Evolutionary conservation across 345 rosid genomes (phyloP).

Genomic region (Erucastrum elatum): DNA sequence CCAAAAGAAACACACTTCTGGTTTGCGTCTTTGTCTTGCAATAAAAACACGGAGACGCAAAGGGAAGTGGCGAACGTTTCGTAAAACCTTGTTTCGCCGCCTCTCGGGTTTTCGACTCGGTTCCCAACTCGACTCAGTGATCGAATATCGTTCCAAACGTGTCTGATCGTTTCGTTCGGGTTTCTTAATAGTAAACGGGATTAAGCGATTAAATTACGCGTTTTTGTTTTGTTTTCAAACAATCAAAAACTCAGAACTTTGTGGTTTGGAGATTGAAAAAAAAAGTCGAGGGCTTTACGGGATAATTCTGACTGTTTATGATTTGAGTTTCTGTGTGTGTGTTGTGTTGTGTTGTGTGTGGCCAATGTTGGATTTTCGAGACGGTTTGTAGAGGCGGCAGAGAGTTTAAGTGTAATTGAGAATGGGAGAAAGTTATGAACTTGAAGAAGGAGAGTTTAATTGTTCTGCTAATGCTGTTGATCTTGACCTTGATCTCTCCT

Average conservation of each 20-base stretch:
- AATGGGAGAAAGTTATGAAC: slow-evolving; percentile 60
- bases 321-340: slow-evolving; percentile 3
- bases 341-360: neutral
- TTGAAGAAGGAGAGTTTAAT: slow-evolving; percentile 77
- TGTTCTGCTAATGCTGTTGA: slow-evolving; percentile 48
- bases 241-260: neutral
- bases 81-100: slow-evolving; percentile 30
- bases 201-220: slow-evolving; percentile 23
- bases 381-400: slow-evolving; percentile 33
- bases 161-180: slow-evolving; percentile 30
- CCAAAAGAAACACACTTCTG: slow-evolving; percentile 28
- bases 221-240: neutral
- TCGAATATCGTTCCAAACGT: slow-evolving; percentile 20
- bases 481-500: slow-evolving; percentile 64
- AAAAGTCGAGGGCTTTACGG: neutral
- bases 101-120: slow-evolving; percentile 12
- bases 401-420: slow-evolving; percentile 23
- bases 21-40: slow-evolving; percentile 38
- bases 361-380: slow-evolving; percentile 69
- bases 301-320: neutral
- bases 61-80: slow-evolving; percentile 25
- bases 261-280: slow-evolving; percentile 3
- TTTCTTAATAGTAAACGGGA: neutral
- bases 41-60: slow-evolving; percentile 35
- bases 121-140: slow-evolving; percentile 22